Percentiles rank a stretch among this genome's conserved stretches.
Evolutionary conservation across 2,329 filamentous ascomycete species (phyloP).

Genomic region (Penicillium sp.): DNA sequence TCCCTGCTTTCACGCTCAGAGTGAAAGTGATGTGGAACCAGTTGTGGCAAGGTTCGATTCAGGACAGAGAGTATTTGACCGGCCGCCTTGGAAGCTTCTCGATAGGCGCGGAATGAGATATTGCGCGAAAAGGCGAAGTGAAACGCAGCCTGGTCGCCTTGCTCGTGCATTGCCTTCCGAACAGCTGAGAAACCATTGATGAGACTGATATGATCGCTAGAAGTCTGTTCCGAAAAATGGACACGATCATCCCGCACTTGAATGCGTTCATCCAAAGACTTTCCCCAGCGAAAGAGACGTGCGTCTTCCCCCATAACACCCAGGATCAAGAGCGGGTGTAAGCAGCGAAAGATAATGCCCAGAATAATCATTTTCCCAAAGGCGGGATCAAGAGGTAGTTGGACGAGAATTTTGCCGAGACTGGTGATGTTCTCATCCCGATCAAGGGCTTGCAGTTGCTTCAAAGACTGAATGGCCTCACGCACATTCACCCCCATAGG

Average conservation of each 20-base stretch:
- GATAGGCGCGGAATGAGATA: neutral
- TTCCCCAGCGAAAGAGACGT: conserved; percentile 34
- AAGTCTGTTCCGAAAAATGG: conserved; percentile 34
- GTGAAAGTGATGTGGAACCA: too few species aligned
- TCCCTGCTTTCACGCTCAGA: conserved; percentile 28
- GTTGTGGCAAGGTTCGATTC: too few species aligned
- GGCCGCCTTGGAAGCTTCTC: neutral
- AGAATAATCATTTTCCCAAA: conserved; percentile 52
- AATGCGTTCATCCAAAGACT: conserved; percentile 23
- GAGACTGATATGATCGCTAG: conserved; percentile 48
- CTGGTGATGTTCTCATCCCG: conserved; percentile 44
- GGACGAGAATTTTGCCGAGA: conserved; percentile 47
- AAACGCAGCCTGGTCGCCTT: conserved; percentile 31
- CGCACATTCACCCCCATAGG: conserved; percentile 40
- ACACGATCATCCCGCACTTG: conserved; percentile 26
- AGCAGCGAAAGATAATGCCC: conserved; percentile 52
- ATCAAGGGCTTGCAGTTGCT: conserved; percentile 45
- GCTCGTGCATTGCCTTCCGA: conserved; percentile 28
- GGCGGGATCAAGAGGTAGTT: conserved; percentile 45
- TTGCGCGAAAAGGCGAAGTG: conserved; percentile 26
- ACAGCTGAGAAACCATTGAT: conserved; percentile 47
- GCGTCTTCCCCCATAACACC: conserved; percentile 38
- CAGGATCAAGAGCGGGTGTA: conserved; percentile 51
- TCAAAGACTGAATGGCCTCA: conserved; percentile 32
- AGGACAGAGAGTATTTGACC: too few species aligned